Percentiles rank a stretch among this genome's conserved stretches.
Conservation (phyloP, 805 yeast species). For the Wickerhamomyces canadensis region DNA sequence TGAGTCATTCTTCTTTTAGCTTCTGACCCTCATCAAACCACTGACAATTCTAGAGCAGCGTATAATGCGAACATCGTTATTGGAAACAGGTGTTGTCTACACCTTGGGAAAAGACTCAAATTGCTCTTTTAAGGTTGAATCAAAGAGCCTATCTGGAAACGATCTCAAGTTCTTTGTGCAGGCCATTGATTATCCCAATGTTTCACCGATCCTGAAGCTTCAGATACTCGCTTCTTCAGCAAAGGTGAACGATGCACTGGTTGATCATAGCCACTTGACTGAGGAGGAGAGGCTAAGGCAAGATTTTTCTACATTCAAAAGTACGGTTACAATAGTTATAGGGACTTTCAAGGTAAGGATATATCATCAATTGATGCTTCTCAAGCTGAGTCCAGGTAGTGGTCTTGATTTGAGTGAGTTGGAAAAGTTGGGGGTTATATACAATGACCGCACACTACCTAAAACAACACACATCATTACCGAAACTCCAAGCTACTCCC, state of each 20-base stretch:
- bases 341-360: conserved; percentile 16
- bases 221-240: conserved; percentile 7
- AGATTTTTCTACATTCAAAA: conserved; percentile 1
- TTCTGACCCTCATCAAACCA: no score
- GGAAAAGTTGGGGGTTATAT: conserved; percentile 24
- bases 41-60: background rate
- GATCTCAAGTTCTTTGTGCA: conserved; percentile 10
- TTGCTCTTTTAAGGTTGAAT: conserved; percentile 3
- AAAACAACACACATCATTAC: conserved; percentile 25
- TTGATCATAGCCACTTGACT: background rate
- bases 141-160: conserved; percentile 7
- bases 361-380: conserved; percentile 12
- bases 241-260: conserved; percentile 3
- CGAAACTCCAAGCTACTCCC: conserved; percentile 17
- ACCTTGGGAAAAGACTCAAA: conserved; percentile 7
- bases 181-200: conserved; percentile 8
- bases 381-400: conserved; percentile 8
- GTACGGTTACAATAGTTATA: conserved; percentile 8
- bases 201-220: conserved; percentile 6
- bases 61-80: background rate
- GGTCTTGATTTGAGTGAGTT: conserved; percentile 10
- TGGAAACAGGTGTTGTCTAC: conserved; percentile 3
- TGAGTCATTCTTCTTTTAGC: background rate
- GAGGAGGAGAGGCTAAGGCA: conserved; percentile 3
- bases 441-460: conserved; percentile 12